A percentile compares a stretch with the other conserved stretches of the same genome.
Evolutionary conservation across 768 basidiomycete genomes (phyloP).

Genomic region (Phlebiopsis flavidoalba): DNA sequence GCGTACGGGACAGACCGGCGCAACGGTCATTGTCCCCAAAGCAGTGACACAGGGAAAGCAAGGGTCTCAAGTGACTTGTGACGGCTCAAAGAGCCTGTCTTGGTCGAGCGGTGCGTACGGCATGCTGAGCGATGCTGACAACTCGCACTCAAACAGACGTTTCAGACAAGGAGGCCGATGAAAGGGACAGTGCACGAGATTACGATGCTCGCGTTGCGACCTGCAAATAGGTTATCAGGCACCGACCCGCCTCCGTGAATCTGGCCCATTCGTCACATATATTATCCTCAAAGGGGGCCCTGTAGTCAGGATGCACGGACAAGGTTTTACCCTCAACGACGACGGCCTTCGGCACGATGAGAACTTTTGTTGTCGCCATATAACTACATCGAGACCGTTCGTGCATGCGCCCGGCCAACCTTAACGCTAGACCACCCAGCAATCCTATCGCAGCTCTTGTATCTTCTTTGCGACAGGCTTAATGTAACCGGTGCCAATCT

Average conservation of each 20-base stretch:
- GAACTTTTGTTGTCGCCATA: constrained; percentile 15
- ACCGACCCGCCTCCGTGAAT: constrained; percentile 69
- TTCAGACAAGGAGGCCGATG: constrained; percentile 60
- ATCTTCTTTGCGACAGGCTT: background rate
- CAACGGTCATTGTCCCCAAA: constrained; percentile 75
- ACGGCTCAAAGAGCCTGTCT: constrained; percentile 58
- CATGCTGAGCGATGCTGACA: constrained; percentile 15
- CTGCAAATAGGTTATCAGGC: constrained; percentile 75
- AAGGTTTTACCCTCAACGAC: constrained; percentile 71
- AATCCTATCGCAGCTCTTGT: background rate
- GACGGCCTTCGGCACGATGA: constrained; percentile 79
- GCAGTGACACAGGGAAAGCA: constrained; percentile 49
- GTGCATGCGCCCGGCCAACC: background rate
- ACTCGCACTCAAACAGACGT: constrained; percentile 4
- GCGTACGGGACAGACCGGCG: constrained; percentile 65
- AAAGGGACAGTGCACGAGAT: constrained; percentile 73
- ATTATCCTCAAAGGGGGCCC: constrained; percentile 74
- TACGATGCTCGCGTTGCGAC: constrained; percentile 63
- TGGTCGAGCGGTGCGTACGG: constrained; percentile 67
- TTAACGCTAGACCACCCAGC: no score
- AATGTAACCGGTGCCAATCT: background rate
- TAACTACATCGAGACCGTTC: background rate
- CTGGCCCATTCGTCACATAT: constrained; percentile 74
- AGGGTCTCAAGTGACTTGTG: constrained; percentile 85
- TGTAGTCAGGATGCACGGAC: constrained; percentile 88